Percentiles rank a stretch among this genome's conserved stretches.
These are phyloP conservation scores for Saturnispora quitensis DNA, from an alignment of 805 yeast genomes.

Conservation along the genomic window DNA sequence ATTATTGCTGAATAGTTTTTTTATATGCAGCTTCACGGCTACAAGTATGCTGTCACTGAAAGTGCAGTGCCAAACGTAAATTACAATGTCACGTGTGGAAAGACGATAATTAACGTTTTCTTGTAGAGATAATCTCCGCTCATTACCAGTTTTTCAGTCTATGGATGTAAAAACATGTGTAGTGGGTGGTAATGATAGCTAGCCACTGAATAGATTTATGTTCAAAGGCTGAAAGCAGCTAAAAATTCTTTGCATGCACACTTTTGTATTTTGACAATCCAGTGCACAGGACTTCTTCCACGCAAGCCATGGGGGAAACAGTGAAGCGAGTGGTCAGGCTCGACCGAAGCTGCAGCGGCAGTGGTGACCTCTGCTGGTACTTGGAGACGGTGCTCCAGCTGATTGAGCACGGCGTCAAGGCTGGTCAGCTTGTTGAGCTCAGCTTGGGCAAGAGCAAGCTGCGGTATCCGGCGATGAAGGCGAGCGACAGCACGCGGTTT, in stretches of 20 bases:
- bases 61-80: too few relatives aligned
- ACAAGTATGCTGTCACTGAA: too few relatives aligned
- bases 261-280: not conserved
- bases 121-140: too few relatives aligned
- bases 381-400: conserved; percentile 12
- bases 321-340: not conserved
- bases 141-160: too few relatives aligned
- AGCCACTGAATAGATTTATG: too few relatives aligned
- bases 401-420: conserved; percentile 22
- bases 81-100: too few relatives aligned
- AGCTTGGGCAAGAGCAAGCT: conserved; percentile 7
- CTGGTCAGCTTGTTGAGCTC: conserved; percentile 19
- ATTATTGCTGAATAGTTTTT: not conserved
- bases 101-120: too few relatives aligned
- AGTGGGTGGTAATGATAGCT: too few relatives aligned
- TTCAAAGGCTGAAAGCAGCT: too few relatives aligned
- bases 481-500: conserved; percentile 14
- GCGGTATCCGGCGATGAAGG: conserved; percentile 17
- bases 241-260: not conserved
- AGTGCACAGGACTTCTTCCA: not conserved
- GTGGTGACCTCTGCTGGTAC: not conserved
- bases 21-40: not conserved
- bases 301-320: not conserved
- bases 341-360: not conserved
- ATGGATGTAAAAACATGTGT: too few relatives aligned